Base-by-base conservation (phyloP, 108 stramenopile genomes). In the Cyclostephanos tholiformis region DNA sequence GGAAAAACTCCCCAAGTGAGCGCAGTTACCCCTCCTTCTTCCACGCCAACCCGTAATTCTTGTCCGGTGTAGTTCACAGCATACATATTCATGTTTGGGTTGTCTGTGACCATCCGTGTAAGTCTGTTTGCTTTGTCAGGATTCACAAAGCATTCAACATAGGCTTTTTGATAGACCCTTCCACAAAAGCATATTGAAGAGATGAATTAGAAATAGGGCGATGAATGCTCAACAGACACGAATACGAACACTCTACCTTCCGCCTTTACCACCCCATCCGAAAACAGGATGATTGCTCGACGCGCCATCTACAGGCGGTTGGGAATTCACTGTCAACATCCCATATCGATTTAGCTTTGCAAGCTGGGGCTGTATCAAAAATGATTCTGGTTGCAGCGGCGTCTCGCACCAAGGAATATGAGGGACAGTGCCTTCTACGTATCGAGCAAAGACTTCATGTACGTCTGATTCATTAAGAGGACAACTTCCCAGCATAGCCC, bases 331-430 rank as follows among this genome's bases (percentile, higher is more conserved):
- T 23, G 97, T 99, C 68, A 98, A 70, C 65, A 89, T 94, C 8
- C 98, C 98, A 30, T 72, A 80, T 22, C 94, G 69, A 67, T 99
- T 99, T 36, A 99, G 65, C 16, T 62, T 78, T 8, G 89, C 90
- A 17, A 99, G 87, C 49, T 86, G 79, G 20, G 85, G 41, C 58
- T 86, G 87, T 49, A 99, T 96, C 46, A 88, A 64, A 55, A 84
- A 86, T 2, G 97, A 95, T 76, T 99, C 98, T 44, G 92, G 80
- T 65, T 98, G 97, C 52, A 99, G 82, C 51, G 92, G 84, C n/a
- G 88, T 84, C 71, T 99, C 98, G 70, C 98, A 97, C 98, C 97
- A 98, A 27, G 97, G 97, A 71, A 96, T 83, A 62, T 90, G 87
- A 8, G 95, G 95, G 19, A 98, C 88, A 38, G 82, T 86, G 11